phyloP scores from a whole-genome alignment of 345 rosid genomes.

The Schrenkiella parvula region DNA sequence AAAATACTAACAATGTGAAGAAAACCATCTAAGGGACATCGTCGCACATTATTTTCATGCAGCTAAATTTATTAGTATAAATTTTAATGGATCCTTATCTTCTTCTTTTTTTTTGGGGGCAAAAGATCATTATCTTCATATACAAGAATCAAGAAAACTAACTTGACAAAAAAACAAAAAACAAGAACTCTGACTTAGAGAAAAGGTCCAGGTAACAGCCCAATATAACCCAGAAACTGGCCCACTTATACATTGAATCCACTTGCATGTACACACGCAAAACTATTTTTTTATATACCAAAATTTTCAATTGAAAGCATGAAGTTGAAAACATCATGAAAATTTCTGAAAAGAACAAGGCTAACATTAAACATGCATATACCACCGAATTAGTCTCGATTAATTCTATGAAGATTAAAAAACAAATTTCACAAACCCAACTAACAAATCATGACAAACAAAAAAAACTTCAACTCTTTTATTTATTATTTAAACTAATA shows the following conservation, averaged over 20 bases:
- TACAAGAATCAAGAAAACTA: neutral
- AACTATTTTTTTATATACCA: too few species aligned
- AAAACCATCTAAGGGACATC: neutral
- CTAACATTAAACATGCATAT: too few species aligned
- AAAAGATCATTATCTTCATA: neutral
- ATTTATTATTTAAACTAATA: too few species aligned
- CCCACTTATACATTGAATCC: neutral
- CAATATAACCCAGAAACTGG: neutral
- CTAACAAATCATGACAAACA: too few species aligned
- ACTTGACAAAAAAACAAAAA: neutral
- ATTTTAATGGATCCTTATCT: neutral
- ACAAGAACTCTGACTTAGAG: neutral
- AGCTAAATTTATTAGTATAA: neutral
- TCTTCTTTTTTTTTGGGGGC: too few species aligned
- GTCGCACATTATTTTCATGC: neutral
- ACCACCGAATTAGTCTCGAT: too few species aligned
- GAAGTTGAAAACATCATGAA: too few species aligned
- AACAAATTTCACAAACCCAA: too few species aligned
- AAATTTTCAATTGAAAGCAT: too few species aligned
- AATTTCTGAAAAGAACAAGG: too few species aligned
- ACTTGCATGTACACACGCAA: neutral
- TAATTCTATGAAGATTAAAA: too few species aligned
- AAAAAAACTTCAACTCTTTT: too few species aligned
- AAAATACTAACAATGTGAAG: neutral
- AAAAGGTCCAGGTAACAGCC: neutral